Evolutionary conservation across 2,329 filamentous ascomycete species (phyloP), one percentile per base, ranked within the genome.

Genomic region (Pseudogymnoascus sp.): DNA sequence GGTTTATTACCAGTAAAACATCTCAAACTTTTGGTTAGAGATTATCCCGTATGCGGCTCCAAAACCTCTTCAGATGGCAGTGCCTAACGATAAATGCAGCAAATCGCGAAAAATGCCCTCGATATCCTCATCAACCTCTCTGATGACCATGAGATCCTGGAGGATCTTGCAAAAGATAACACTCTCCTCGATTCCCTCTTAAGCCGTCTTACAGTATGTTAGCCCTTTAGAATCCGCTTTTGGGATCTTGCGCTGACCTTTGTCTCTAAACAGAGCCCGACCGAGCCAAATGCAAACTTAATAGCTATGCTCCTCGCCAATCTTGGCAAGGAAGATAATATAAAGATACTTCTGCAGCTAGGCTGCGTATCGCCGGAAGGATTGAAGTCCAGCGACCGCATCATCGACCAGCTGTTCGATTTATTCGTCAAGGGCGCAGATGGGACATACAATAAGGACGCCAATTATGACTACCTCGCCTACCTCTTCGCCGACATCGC

Each of bases 401-500:
- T 90, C 4, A 84, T 97, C 68, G 92, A 97, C 73, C 94, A 97
- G 74, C 79, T 99, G 31, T 85, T 99, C 73, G 94, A 97, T 73
- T 87, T 95, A 68, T 99, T 99, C 72, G 94, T 97, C 71, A 95
- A 94, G 77, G 93, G 93, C 17, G 86, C 90, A 21, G 86, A 89
- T 64, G 89, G 88, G 24, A 79, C 81, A 8, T 92, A 94, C 74
- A 97, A 97, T 79, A 87, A 89, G 71, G 74, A 88, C 26, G 92
- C 92, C 63, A 83, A 93, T 74, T 97, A 86, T 73, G 92, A 99
- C 76, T 97, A 97, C 74, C 83, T 99, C 24, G 86, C 92, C 41
- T 99, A 97, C 71, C 80, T 97, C 61, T 95, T 99, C 72, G 93
- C 94, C 40, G 93, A 99, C 73, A 80, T 99, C 8, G 88, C 92